Percentiles rank a stretch among this genome's conserved stretches.
Evolutionary conservation across 2,329 filamentous ascomycete genomes (phyloP).

Genomic region (Phoma herbarum): DNA sequence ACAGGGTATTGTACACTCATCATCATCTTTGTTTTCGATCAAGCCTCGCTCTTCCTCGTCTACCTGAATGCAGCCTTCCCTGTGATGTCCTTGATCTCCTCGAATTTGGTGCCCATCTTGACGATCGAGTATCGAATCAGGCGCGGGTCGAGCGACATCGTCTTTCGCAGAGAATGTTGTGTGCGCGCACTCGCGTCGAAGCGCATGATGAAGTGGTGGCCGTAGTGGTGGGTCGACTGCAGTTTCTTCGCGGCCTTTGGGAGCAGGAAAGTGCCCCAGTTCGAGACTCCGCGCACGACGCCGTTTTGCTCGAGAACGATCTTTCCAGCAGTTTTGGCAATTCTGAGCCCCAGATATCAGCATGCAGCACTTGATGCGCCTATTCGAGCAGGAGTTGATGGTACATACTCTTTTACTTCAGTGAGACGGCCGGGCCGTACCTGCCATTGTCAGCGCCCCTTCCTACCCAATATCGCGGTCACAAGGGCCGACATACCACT

Average conservation of each 20-base stretch:
- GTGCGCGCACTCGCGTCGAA: slow-evolving; percentile 81
- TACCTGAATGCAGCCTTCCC: slow-evolving; percentile 61
- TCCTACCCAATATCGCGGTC: not conserved
- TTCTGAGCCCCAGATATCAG: slow-evolving; percentile 62
- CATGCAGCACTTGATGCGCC: slow-evolving; percentile 27
- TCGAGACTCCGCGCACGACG: slow-evolving; percentile 89
- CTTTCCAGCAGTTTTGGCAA: slow-evolving; percentile 84
- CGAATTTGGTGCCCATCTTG: slow-evolving; percentile 76
- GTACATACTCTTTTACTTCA: slow-evolving; percentile 89
- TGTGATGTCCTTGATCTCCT: slow-evolving; percentile 66
- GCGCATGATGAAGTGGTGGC: slow-evolving; percentile 98
- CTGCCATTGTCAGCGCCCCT: slow-evolving; percentile 58
- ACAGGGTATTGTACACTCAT: slow-evolving; percentile 19
- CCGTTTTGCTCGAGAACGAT: slow-evolving; percentile 84
- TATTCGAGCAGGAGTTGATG: slow-evolving; percentile 33
- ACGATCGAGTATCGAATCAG: slow-evolving; percentile 89
- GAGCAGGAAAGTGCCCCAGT: slow-evolving; percentile 93
- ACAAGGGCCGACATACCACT: slow-evolving; percentile 70
- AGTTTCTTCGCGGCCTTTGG: slow-evolving; percentile 81
- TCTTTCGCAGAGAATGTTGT: slow-evolving; percentile 77
- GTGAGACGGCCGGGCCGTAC: slow-evolving; percentile 88
- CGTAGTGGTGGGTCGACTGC: slow-evolving; percentile 82
- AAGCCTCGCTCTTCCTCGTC: not conserved
- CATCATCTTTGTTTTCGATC: not conserved
- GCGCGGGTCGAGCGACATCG: slow-evolving; percentile 83